Base-by-base conservation (phyloP, 2,329 filamentous ascomycete species). In the Calonectria hawksworthii region DNA sequence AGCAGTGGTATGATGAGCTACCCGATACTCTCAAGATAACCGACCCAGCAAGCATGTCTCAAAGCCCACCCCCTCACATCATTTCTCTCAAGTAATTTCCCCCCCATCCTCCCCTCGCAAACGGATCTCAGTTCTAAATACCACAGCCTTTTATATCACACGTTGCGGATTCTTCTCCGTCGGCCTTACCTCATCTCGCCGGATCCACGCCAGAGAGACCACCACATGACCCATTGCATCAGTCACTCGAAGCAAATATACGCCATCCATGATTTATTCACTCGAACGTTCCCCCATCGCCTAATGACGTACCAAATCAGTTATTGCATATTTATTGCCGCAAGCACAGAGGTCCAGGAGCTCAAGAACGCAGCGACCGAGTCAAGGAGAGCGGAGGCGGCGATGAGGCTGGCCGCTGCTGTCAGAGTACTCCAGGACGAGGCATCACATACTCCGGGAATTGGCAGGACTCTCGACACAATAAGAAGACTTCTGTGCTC, bases 251-350 rank as follows among this genome's bases (percentile, higher is more conserved):
- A 66, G 41, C 34, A 63, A 14, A 72, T 74, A 50, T 52, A 74
- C 51, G 51, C 34, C 3, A 72, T 74, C 16, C 68, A 78, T 34
- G 52, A 50, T 0, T 13, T 79, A 10, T 78, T 76, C 50, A 68
- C 76, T 0, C 54, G 59, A 44, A 80, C 74, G 2, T 80, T 78
- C 51, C 77, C 77, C 1, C 72, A 79, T 51, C 73, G 77, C 0
- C 50, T 78, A 10, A 79, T 79, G 77, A 79, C 78, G 2, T 80
- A 80, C 21, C 78, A 79, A 56, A 65, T 80, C 30, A 79, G 77
- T 54, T 80, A 79, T 69, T 80, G 78, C 65, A 78, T 80, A 7
- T 80, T 75, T 65, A 79, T 74, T 1, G 73, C 76, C 4, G 76
- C 76, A 2, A 76, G 69, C 14, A 56, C 75, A 16, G 76, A 78